Evolutionary conservation across 345 rosid species (phyloP).

Genomic region (Conringia planisiliqua): DNA sequence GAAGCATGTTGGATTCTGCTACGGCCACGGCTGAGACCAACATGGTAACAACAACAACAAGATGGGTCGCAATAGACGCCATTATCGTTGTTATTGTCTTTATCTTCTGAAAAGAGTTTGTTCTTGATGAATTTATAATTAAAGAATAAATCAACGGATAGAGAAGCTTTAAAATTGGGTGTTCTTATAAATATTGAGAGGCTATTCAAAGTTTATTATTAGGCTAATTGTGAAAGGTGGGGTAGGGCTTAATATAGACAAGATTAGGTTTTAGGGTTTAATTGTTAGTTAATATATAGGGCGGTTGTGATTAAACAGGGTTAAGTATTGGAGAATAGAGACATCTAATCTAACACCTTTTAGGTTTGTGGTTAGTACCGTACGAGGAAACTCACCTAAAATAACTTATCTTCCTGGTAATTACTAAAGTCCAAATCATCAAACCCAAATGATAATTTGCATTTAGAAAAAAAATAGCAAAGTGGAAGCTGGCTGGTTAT

Average conservation of each 20-base stretch:
- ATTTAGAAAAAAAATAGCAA: background rate
- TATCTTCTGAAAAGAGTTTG: background rate
- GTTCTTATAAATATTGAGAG: slow-evolving; percentile 1
- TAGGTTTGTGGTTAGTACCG: slow-evolving; percentile 1
- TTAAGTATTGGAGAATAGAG: slow-evolving; percentile 5
- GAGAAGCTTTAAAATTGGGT: background rate
- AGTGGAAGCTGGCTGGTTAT: slow-evolving; percentile 1
- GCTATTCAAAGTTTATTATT: background rate
- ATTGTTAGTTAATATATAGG: background rate
- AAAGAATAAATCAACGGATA: background rate
- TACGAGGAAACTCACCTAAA: slow-evolving; percentile 22
- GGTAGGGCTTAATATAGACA: background rate
- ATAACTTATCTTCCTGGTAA: slow-evolving; percentile 5
- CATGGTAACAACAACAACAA: slow-evolving; percentile 27
- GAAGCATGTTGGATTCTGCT: slow-evolving; percentile 69
- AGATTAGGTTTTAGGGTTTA: background rate
- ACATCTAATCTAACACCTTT: slow-evolving; percentile 17
- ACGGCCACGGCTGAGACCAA: slow-evolving; percentile 28
- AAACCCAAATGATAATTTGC: background rate
- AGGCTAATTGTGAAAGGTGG: slow-evolving; percentile 9
- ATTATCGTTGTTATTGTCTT: slow-evolving; percentile 25
- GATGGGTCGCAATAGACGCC: background rate
- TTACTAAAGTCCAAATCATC: background rate
- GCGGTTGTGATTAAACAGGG: background rate
- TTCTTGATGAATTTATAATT: background rate